Conservation (phyloP, 2,329 filamentous ascomycete genomes). For the Purpureocillium lavendulum region DNA sequence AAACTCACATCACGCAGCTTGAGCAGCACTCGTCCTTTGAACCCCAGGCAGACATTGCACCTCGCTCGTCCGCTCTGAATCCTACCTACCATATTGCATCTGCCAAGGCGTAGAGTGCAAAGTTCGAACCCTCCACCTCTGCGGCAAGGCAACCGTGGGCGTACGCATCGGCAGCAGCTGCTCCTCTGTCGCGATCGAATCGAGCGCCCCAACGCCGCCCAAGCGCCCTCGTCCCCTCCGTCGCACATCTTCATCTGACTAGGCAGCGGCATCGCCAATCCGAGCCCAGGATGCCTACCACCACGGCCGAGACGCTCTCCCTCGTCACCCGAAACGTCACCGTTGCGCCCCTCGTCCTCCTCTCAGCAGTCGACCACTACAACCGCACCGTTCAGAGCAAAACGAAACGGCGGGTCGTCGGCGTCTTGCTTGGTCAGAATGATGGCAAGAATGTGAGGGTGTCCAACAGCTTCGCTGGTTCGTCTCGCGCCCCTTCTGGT, state of each 20-base stretch:
- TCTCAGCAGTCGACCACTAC: constrained; percentile 97
- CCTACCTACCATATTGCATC: too few species aligned
- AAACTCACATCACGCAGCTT: too few species aligned
- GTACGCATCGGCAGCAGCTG: background rate
- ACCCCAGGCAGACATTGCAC: too few species aligned
- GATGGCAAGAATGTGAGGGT: constrained; percentile 93
- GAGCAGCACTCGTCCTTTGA: too few species aligned
- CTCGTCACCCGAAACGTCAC: constrained; percentile 93
- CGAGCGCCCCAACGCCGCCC: too few species aligned
- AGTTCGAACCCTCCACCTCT: background rate
- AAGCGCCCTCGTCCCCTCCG: too few species aligned
- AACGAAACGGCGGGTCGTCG: constrained; percentile 79
- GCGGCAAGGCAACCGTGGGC: background rate
- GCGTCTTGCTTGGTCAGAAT: constrained; percentile 90
- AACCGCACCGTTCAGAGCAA: constrained; percentile 85
- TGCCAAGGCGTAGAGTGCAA: too few species aligned
- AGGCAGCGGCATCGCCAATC: too few species aligned
- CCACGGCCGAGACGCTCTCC: constrained; percentile 91
- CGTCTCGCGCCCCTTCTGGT: constrained; percentile 8
- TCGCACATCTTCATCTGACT: too few species aligned
- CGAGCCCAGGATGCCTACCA: constrained; percentile 71
- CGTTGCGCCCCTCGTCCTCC: constrained; percentile 92
- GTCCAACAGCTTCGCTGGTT: constrained; percentile 98
- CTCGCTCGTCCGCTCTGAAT: too few species aligned
- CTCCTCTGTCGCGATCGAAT: background rate